Percentiles rank a stretch among this genome's conserved stretches.
phyloP scores from a whole-genome alignment of 2,329 filamentous ascomycete species.

The Colletotrichum chlorophyti region DNA sequence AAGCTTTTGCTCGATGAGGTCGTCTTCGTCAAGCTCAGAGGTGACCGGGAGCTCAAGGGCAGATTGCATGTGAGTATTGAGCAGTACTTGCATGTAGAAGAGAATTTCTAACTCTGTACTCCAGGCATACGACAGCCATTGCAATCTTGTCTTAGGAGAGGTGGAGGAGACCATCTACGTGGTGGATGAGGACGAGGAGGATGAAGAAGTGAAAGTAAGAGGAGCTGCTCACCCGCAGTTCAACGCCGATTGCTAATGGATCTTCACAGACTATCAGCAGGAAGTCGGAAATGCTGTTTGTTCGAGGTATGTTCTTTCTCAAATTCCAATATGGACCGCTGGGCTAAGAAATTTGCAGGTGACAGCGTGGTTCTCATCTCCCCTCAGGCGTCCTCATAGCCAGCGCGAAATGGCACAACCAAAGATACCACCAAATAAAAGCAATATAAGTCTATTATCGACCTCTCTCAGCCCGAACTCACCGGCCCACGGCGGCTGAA shows the following conservation, averaged over 20 bases:
- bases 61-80: constrained; percentile 79
- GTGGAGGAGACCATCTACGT: constrained; percentile 97
- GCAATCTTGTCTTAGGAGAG: constrained; percentile 94
- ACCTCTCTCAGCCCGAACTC: neutral
- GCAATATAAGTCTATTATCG: neutral
- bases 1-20: constrained; percentile 93
- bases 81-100: constrained; percentile 24
- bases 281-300: constrained; percentile 98
- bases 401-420: neutral
- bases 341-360: constrained; percentile 52
- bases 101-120: constrained; percentile 8
- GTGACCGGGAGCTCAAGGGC: constrained; percentile 94
- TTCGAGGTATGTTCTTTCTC: constrained; percentile 72
- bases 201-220: constrained; percentile 76
- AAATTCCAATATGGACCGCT: neutral
- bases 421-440: neutral
- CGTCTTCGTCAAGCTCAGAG: constrained; percentile 95
- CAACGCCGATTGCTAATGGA: neutral
- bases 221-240: neutral
- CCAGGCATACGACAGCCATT: constrained; percentile 97
- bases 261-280: constrained; percentile 83
- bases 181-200: constrained; percentile 85
- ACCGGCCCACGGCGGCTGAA: neutral
- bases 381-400: constrained; percentile 57
- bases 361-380: constrained; percentile 78